Base-by-base conservation (phyloP, 805 yeast species). In the Yamadazyma takamatsuzukensis region DNA sequence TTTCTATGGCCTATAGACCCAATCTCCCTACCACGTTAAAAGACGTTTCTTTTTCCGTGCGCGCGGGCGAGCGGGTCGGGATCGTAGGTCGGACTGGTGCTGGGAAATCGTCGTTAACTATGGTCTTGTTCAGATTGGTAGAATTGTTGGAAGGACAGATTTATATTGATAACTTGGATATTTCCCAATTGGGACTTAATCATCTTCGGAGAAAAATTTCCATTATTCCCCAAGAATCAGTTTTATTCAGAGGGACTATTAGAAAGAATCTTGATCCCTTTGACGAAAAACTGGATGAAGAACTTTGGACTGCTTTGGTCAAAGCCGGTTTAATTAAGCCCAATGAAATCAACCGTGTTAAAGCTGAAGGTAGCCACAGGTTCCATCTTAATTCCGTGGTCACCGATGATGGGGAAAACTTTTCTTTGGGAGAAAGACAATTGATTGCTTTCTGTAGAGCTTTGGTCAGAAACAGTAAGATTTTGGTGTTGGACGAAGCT, bases 71-170 rank as follows among this genome's bases (percentile, higher is more conserved):
- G 53, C 84, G 80, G 51, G 71, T 86, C 44, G 95, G 95, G 28
- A 79, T 86, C 35, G 82, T 89, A 62, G 95, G 95, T 27, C 72
- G 95, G 53, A 86, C 95, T 0, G 95, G 95, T 47, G 94, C 95
- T 3, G 95, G 95, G 27, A 80, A 79, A 56, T 63, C 80, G 2
- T 70, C 84, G 3, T 73, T 79, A 29, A 78, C 78, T 74, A 68
- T 76, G 10, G 81, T 81, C 0, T 53, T 79, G 33, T 79, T 68
- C 50, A 60, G 85, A 44, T 49, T 79, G 29, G 58, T 66, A n/a
- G 84, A 78, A 53, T 50, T 76, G 27, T 56, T 59, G 15, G 29
- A 43, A 1, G 84, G 86, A 3, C 37, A 40, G 10, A 72, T 79
- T 19, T 31, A 34, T 13, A 76, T 79, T 44, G 85, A 79, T 50